phyloP scores from a whole-genome alignment of 2,329 filamentous ascomycete genomes.

The Tolypocladium cylindrosporum region DNA sequence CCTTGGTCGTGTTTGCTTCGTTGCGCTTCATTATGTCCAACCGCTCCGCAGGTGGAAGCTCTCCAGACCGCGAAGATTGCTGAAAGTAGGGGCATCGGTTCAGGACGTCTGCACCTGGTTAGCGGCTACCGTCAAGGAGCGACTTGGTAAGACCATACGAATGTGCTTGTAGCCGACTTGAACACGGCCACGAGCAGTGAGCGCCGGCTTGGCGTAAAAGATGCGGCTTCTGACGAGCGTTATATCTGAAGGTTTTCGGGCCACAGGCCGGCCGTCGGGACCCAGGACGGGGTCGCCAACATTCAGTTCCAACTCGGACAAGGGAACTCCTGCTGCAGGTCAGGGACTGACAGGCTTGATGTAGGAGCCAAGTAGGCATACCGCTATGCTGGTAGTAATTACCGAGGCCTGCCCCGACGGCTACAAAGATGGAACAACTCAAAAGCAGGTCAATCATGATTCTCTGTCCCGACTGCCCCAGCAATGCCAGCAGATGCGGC shows the following conservation, averaged over 20 bases:
- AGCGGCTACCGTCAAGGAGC: slow-evolving; percentile 1
- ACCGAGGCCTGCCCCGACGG: slow-evolving; percentile 46
- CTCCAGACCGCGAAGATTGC: background rate
- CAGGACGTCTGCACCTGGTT: slow-evolving; percentile 55
- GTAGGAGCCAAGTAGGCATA: slow-evolving; percentile 21
- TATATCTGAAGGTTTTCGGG: slow-evolving; percentile 47
- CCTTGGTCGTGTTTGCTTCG: slow-evolving; percentile 48
- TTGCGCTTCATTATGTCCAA: slow-evolving; percentile 3
- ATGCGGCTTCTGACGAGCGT: slow-evolving; percentile 73
- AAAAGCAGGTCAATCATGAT: slow-evolving; percentile 71
- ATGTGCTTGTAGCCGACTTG: slow-evolving; percentile 70
- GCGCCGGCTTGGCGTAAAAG: slow-evolving; percentile 67
- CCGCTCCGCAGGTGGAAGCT: background rate
- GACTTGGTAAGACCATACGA: slow-evolving; percentile 44
- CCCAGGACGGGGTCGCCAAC: background rate
- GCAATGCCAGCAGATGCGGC: slow-evolving; percentile 61
- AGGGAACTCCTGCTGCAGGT: slow-evolving; percentile 30
- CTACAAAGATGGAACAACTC: slow-evolving; percentile 65
- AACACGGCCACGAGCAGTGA: slow-evolving; percentile 58
- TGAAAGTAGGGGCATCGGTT: slow-evolving; percentile 49
- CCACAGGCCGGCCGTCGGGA: background rate
- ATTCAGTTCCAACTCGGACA: slow-evolving; percentile 33
- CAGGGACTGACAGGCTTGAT: slow-evolving; percentile 1
- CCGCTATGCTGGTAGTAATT: slow-evolving; percentile 77
- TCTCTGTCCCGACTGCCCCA: slow-evolving; percentile 65